phyloP scores from a whole-genome alignment of 371 early-diverging fungal species.

The Mortierella sp. region DNA sequence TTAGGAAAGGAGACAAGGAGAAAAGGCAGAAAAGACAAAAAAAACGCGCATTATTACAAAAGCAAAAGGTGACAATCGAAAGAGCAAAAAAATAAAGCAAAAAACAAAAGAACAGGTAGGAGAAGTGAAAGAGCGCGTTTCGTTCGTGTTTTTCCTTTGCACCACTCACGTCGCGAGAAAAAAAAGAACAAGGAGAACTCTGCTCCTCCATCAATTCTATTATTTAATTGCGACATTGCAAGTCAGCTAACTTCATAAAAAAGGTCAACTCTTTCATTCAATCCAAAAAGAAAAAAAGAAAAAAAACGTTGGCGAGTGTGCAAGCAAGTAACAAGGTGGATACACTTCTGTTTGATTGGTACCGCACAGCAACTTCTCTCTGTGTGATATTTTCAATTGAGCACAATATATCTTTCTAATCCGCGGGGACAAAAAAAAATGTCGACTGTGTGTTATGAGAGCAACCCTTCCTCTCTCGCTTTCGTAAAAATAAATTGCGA shows the following conservation, averaged over 20 bases:
- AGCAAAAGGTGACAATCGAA: not conserved
- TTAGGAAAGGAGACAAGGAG: not conserved
- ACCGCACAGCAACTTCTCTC: constrained; percentile 1
- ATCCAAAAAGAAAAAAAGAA: not conserved
- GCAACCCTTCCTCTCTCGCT: not conserved
- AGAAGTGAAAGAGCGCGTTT: not conserved
- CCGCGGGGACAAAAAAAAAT: not conserved
- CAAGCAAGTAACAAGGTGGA: not conserved
- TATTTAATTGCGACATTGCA: not conserved
- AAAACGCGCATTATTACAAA: constrained; percentile 10
- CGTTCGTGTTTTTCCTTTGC: constrained; percentile 6
- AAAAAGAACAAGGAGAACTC: not conserved
- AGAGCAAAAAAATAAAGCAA: not conserved
- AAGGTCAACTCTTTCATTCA: not conserved
- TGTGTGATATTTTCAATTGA: not conserved
- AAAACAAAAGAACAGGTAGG: not conserved
- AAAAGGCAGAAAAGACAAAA: not conserved
- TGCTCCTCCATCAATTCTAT: not conserved
- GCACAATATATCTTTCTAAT: not conserved
- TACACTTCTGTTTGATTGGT: not conserved
- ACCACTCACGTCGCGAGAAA: constrained; percentile 3
- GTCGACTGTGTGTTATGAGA: not conserved
- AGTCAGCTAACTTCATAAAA: not conserved
- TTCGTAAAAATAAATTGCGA: constrained; percentile 5
- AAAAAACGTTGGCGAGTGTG: not conserved